Base-by-base conservation (phyloP, 495 filamentous ascomycete species). In the Hypomontagnella submonticulosa region DNA sequence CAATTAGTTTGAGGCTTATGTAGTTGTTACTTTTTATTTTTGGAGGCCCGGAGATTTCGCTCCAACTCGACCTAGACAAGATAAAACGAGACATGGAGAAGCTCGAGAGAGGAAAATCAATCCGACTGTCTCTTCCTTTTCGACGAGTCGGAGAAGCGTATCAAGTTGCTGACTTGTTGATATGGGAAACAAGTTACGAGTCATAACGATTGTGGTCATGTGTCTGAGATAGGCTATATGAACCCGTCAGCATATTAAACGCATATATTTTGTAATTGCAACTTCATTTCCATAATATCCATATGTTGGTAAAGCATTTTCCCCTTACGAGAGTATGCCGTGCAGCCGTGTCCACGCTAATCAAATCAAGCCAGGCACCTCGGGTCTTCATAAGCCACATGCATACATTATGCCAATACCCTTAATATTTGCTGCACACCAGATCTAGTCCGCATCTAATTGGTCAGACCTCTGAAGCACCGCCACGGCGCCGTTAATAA, bases 341-440 rank as follows among this genome's bases (percentile, higher is more conserved):
- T 27, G 3, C 23, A 27, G 23, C 23, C 23, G 23, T 27, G 23
- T 27, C 23, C 6, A 6, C 23, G 23, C 23, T 48, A 13, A 30
- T 48, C n/a, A 44, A 48, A 13, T 32, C 44, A 7, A 40, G 6
- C 51, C 38, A 1, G 51, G 34, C 38, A 55, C 32, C 37, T 43
- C 37, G 5, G 5, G 32, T 42, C 41, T 54, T 37, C 13, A 43
- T 30, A 37, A 20, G 48, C 48, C 16, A 53, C 38, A 32, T 50
- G 37, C 41, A 41, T 56, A 36, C 32, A 57, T 27, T 43, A 63
- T 63, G 46, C 61, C 38, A 57, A 19, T 44, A 63, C 38, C 61
- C 61, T 63, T 61, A 54, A 54, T 57, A 57, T 57, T n/a, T 57
- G 46, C n/a, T 15, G 57, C 23, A 6, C 23, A 6, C 23, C 23